Evolutionary conservation across 176 grass and related monocot species (phyloP), one percentile per base, ranked within the genome.

Genomic region (Phoenix roebelenii): DNA sequence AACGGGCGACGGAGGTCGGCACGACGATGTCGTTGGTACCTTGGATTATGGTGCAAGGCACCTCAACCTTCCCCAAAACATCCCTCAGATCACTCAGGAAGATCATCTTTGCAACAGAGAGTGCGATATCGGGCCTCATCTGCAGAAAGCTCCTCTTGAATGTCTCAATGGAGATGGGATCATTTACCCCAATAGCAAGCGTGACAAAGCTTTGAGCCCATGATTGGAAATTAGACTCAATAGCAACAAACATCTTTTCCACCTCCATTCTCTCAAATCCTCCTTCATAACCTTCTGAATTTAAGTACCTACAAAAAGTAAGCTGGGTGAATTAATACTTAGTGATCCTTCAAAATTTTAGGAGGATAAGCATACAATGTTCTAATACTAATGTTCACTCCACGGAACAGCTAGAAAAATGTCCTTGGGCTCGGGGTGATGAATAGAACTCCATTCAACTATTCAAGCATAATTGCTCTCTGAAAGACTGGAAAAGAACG

Each of bases 211-310:
- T 66, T 15, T 70, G 29, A 9, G 70, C 77, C 90, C 90, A 95
- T 48, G 65, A 25, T 3, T 32, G 30, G 76, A 84, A 95, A 69
- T 89, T 60, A 3, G 71, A 73, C 62, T 76, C 53, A 54, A 95
- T 86, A 23, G 26, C 18, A 7, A 25, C n/a, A 5, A 95, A 35
- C 64, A 95, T 59, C 14, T 9, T 49, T 14, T 95, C 74, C 19
- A 86, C 72, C 1, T 79, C 71, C 2, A 9, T 16, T 50, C 50
- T 52, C 23, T 89, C 77, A 62, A 89, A 95, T 16, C 90, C 90
- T 29, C 85, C 90, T 57, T 84, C 67, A 49, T 95, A 95, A 50
- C 82, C 83, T 49, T 86, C 90, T 5, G 70, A 81, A 64, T 89
- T 95, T 58, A 87, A 54, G 61, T 93, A 87, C 69, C 88, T 93